phyloP scores from a whole-genome alignment of 345 rosid species.

The Ceriops decandra region DNA sequence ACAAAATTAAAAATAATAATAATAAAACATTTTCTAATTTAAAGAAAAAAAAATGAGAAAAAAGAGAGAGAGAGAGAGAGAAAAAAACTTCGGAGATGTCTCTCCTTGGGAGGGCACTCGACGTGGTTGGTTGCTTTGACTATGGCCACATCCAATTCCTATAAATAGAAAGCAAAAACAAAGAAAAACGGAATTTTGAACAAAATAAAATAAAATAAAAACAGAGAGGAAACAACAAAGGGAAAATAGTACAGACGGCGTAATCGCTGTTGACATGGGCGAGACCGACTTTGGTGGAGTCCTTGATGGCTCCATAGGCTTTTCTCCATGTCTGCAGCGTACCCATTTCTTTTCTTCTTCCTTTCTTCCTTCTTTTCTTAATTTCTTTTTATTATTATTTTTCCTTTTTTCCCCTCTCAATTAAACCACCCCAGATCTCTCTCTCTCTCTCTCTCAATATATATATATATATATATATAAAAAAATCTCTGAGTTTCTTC shows the following conservation, averaged over 20 bases:
- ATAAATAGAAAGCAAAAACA: slow-evolving; percentile 13
- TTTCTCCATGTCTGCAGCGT: slow-evolving; percentile 95
- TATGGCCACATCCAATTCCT: slow-evolving; percentile 98
- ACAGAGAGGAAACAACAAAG: background rate
- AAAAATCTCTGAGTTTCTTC: no score
- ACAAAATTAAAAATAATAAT: background rate
- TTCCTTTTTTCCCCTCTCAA: background rate
- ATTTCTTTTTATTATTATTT: background rate
- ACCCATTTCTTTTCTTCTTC: slow-evolving; percentile 47
- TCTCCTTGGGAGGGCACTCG: slow-evolving; percentile 95
- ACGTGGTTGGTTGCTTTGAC: slow-evolving; percentile 98
- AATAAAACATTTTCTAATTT: background rate
- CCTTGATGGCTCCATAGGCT: slow-evolving; percentile 96
- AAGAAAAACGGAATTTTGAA: background rate
- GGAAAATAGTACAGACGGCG: slow-evolving; percentile 46
- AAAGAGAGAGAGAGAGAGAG: background rate
- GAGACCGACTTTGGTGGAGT: slow-evolving; percentile 97
- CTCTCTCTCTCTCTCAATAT: no score
- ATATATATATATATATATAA: no score
- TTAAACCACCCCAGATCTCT: no score
- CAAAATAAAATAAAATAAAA: background rate
- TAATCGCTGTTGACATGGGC: slow-evolving; percentile 98
- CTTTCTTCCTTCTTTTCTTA: background rate
- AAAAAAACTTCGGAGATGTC: slow-evolving; percentile 80
- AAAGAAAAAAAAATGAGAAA: background rate